Conservation (phyloP, 345 rosid species). For the Camelina hispida region DNA sequence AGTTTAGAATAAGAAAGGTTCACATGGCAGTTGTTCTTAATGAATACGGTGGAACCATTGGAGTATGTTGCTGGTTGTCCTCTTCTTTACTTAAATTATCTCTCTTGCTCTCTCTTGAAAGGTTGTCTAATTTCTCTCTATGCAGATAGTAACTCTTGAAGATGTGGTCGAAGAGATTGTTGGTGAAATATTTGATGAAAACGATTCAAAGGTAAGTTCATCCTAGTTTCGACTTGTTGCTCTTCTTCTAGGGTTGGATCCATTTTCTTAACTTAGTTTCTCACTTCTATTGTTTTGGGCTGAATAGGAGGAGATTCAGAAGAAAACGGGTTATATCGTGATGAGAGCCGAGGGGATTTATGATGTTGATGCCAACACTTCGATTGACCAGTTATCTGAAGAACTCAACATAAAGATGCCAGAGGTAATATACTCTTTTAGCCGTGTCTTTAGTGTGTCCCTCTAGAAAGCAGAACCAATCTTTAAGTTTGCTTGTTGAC, state of each 20-base stretch:
- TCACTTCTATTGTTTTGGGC: slow-evolving; percentile 14
- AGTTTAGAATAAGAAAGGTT: slow-evolving; percentile 94
- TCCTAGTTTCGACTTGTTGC: slow-evolving; percentile 8
- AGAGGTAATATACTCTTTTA: slow-evolving; percentile 56
- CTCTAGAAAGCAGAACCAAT: neutral
- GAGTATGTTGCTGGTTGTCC: slow-evolving; percentile 47
- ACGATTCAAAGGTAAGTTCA: slow-evolving; percentile 77
- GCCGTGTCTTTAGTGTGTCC: neutral
- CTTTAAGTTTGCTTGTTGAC: neutral
- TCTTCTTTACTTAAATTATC: slow-evolving; percentile 3
- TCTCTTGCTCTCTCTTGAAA: neutral
- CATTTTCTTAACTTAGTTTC: neutral
- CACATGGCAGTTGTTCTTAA: slow-evolving; percentile 98
- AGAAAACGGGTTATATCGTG: slow-evolving; percentile 91
- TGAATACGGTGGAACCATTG: slow-evolving; percentile 96
- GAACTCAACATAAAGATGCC: slow-evolving; percentile 86
- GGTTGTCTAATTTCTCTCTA: slow-evolving; percentile 18
- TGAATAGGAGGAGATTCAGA: slow-evolving; percentile 89
- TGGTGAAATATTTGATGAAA: slow-evolving; percentile 93
- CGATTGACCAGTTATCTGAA: slow-evolving; percentile 89
- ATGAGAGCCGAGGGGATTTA: slow-evolving; percentile 89
- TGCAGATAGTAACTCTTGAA: slow-evolving; percentile 85
- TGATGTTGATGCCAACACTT: slow-evolving; percentile 92
- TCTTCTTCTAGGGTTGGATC: neutral
- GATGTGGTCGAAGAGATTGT: slow-evolving; percentile 96